Evolutionary conservation across 179 eudicot species (phyloP), one percentile per base, ranked within the genome.

Genomic region (Heliamphora pulchella): DNA sequence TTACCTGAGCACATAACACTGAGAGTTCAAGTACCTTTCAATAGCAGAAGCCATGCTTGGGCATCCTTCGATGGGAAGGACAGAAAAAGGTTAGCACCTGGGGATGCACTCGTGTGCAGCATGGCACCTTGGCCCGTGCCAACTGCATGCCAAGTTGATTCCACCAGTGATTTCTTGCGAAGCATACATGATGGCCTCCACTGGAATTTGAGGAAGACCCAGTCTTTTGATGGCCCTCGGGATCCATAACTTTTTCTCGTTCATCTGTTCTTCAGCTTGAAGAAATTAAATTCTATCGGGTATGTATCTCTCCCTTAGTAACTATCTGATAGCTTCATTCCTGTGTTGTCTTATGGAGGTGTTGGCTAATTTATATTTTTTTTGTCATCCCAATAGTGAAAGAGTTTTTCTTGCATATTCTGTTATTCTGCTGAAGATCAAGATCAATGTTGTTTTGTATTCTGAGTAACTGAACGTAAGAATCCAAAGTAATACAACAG

Each of bases 91-190:
- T 81, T 96, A 80, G 92, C 86, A 2, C 93, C 99, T 0, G 99
- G 99, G 4, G 99, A 96, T 81, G 97, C 99, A 5, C 92, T 96
- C 14, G 84, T 94, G 48, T 96, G 99, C 86, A 96, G 97, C 90
- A 94, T 96, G 90, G 97, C 99, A 1, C 90, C 93, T 39, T 96
- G 99, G 94, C 99, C 99, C 8, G 99, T 96, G 11, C 97, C 99
- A 31, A 96, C 97, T 5, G 99, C 97, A 0, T 96, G 99, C 61
- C 96, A 90, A 83, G 82, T 63, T 0, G 96, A 94, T 82, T 91
- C 99, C 41, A 96, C 96, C 78, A 86, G 84, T 8, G 99, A 96
- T 81, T 96, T 96, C 87, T 83, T 96, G 54, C 92, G 90, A 48
- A 94, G 98, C 86, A 96, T 96, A 71, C 99, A 92, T 4, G 98